phyloP scores from a whole-genome alignment of 352 stramenopile species.

The Stramenopiles sp. region DNA sequence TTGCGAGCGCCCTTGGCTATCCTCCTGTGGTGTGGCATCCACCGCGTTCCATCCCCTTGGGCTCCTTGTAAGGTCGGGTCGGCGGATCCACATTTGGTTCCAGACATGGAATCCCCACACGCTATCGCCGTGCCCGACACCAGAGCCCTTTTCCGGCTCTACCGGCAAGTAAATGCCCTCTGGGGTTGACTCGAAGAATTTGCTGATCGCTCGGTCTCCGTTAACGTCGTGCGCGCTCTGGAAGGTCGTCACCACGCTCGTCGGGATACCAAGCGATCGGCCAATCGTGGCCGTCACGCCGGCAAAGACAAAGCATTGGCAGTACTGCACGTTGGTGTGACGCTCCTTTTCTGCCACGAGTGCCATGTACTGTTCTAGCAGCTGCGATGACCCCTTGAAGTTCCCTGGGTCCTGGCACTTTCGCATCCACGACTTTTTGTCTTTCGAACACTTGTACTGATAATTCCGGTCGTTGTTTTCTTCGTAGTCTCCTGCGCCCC shows the following conservation, averaged over 20 bases:
- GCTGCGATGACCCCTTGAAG: background rate
- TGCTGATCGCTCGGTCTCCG: background rate
- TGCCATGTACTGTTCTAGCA: background rate
- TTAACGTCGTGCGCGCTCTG: background rate
- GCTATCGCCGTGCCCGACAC: background rate
- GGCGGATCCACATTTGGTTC: background rate
- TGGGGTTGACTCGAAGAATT: background rate
- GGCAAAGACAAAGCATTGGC: slow-evolving; percentile 5
- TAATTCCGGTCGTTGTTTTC: background rate
- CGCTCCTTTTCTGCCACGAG: background rate
- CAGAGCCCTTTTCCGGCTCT: background rate
- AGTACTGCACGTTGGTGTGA: background rate
- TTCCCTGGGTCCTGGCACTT: background rate
- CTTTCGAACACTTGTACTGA: background rate
- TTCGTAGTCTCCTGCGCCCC: background rate
- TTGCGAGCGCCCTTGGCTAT: background rate
- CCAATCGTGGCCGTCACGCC: background rate
- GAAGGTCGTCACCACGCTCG: background rate
- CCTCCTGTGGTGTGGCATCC: background rate
- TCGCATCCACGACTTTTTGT: background rate
- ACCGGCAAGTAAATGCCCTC: background rate
- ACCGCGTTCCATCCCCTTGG: background rate
- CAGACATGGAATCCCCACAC: background rate
- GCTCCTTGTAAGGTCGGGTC: background rate
- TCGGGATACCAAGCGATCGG: background rate